Conservation (phyloP, 2,329 filamentous ascomycete genomes). For the Bipolaris cookei region DNA sequence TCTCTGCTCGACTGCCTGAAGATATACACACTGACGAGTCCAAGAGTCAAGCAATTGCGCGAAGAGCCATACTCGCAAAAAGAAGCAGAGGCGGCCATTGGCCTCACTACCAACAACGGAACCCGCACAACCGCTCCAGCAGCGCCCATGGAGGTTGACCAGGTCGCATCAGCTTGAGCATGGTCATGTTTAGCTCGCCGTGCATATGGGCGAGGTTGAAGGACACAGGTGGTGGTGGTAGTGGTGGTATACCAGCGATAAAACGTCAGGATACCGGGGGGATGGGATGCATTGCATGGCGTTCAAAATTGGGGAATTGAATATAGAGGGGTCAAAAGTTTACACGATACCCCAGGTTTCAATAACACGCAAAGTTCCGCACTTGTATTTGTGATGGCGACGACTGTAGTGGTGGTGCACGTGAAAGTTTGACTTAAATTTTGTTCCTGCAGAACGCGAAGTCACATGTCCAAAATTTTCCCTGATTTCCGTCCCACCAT, state of each 20-base stretch:
- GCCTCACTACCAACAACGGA: slow-evolving; percentile 74
- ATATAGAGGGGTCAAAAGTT: slow-evolving; percentile 36
- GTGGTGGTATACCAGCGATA: too few species aligned
- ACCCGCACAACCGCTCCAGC: slow-evolving; percentile 42
- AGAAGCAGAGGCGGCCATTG: slow-evolving; percentile 80
- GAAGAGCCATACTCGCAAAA: slow-evolving; percentile 88
- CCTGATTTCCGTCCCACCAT: background rate
- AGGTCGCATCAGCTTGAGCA: slow-evolving; percentile 23
- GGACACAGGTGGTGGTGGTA: too few species aligned
- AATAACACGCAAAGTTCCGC: background rate
- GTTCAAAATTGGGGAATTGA: slow-evolving; percentile 34
- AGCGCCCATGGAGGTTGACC: slow-evolving; percentile 45
- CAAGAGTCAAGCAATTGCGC: slow-evolving; percentile 77
- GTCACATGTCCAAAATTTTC: slow-evolving; percentile 1
- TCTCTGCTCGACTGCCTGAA: background rate
- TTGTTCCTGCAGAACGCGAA: background rate
- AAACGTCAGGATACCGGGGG: background rate
- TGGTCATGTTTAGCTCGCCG: too few species aligned
- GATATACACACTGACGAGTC: slow-evolving; percentile 17
- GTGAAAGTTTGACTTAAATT: background rate
- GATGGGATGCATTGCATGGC: slow-evolving; percentile 40
- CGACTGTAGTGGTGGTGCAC: background rate
- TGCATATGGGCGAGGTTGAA: too few species aligned
- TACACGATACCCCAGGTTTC: slow-evolving; percentile 43
- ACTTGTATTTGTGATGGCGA: background rate